Evolutionary conservation across 768 basidiomycete species (phyloP).

Genomic region (Boletellus ananas): DNA sequence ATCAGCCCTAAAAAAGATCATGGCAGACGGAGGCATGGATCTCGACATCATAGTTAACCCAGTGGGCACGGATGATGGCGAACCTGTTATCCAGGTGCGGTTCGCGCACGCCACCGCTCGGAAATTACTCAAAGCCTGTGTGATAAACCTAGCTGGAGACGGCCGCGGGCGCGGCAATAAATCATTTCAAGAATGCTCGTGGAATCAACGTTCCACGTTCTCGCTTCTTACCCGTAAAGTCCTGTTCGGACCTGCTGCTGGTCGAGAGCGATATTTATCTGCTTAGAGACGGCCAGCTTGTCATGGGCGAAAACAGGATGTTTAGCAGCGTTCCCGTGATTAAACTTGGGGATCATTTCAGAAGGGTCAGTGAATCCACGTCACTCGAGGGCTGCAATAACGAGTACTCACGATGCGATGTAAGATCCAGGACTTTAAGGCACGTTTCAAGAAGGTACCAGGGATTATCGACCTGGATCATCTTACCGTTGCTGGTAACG

Average conservation of each 20-base stretch:
- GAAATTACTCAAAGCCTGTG: slow-evolving; percentile 4
- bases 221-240: slow-evolving; percentile 91
- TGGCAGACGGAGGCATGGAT: slow-evolving; percentile 83
- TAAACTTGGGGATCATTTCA: slow-evolving; percentile 96
- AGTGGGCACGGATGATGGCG: slow-evolving; percentile 82
- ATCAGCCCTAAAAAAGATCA: slow-evolving; percentile 81
- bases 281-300: slow-evolving; percentile 80
- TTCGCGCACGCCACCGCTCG: background rate
- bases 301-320: slow-evolving; percentile 80
- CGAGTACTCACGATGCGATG: background rate
- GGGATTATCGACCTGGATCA: slow-evolving; percentile 90
- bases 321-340: slow-evolving; percentile 91
- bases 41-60: slow-evolving; percentile 95
- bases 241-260: slow-evolving; percentile 81
- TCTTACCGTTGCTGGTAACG: slow-evolving; percentile 89
- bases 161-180: slow-evolving; percentile 90
- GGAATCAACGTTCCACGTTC: slow-evolving; percentile 94
- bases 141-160: slow-evolving; percentile 61
- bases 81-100: slow-evolving; percentile 72
- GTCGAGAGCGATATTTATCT: slow-evolving; percentile 94
- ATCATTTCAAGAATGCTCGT: slow-evolving; percentile 88
- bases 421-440: slow-evolving; percentile 84
- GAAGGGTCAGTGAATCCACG: slow-evolving; percentile 57
- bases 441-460: slow-evolving; percentile 93
- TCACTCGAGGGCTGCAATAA: background rate